These are phyloP conservation scores for Eucalyptus curtisii DNA, from an alignment of 345 rosid species.

Conservation along the genomic window DNA sequence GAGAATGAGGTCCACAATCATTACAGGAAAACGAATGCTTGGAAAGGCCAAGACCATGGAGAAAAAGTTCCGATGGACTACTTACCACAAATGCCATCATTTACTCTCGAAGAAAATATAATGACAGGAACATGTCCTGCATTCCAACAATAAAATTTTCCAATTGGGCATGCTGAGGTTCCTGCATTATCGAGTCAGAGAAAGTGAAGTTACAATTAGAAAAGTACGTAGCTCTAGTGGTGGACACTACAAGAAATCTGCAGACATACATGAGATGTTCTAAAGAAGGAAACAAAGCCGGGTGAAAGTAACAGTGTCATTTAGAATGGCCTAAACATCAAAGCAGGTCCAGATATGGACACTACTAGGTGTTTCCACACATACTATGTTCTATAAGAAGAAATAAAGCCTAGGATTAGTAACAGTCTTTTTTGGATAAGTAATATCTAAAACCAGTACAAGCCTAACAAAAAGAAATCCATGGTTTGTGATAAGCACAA, in stretches of 20 bases:
- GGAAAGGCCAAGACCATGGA: background rate
- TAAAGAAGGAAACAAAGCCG: background rate
- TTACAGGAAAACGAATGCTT: background rate
- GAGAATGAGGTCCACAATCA: background rate
- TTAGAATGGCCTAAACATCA: background rate
- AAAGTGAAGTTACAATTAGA: background rate
- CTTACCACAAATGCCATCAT: constrained; percentile 94
- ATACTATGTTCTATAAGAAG: too few species aligned
- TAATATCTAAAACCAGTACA: too few species aligned
- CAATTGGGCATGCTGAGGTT: constrained; percentile 87
- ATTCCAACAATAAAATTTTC: constrained; percentile 74
- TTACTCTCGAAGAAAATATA: constrained; percentile 79
- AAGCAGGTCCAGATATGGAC: background rate
- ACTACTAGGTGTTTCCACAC: background rate
- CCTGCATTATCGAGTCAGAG: constrained; percentile 21
- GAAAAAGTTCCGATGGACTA: background rate
- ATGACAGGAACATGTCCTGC: constrained; percentile 51
- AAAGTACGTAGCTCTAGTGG: background rate
- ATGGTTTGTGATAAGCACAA: too few species aligned
- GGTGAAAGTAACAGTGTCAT: background rate
- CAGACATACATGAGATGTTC: background rate
- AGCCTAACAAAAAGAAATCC: too few species aligned
- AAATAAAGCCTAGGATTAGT: too few species aligned
- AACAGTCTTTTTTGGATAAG: too few species aligned
- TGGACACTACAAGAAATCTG: background rate